Conservation (phyloP, 768 basidiomycete genomes). For the Boletus sp. region DNA sequence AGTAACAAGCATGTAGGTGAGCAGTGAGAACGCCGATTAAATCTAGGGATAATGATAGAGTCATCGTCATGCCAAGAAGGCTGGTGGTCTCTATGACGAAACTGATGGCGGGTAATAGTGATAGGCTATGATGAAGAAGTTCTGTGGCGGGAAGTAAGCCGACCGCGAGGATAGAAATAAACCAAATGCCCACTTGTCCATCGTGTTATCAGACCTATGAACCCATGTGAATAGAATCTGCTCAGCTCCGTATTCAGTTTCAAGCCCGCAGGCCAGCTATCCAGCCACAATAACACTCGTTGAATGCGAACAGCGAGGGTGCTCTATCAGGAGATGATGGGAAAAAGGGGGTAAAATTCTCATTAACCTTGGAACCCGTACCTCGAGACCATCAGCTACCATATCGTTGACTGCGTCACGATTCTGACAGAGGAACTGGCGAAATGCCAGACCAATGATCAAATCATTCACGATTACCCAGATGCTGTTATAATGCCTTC, state of each 20-base stretch:
- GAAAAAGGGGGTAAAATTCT: background rate
- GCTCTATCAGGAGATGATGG: slow-evolving; percentile 12
- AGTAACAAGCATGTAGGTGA: slow-evolving; percentile 71
- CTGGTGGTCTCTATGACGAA: slow-evolving; percentile 36
- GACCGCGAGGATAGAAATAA: background rate
- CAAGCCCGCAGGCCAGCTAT: slow-evolving; percentile 93
- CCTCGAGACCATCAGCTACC: slow-evolving; percentile 40
- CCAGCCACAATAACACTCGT: slow-evolving; percentile 71
- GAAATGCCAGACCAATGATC: slow-evolving; percentile 74
- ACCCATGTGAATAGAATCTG: slow-evolving; percentile 70
- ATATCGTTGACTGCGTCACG: slow-evolving; percentile 41
- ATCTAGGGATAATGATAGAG: slow-evolving; percentile 65
- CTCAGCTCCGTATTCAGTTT: slow-evolving; percentile 97
- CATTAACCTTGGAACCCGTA: slow-evolving; percentile 17
- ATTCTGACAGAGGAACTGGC: slow-evolving; percentile 70
- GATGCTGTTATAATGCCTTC: slow-evolving; percentile 84
- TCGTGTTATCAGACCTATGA: slow-evolving; percentile 57
- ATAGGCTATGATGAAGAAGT: slow-evolving; percentile 22
- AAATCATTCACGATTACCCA: slow-evolving; percentile 93
- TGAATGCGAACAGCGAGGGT: slow-evolving; percentile 38
- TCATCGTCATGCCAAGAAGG: slow-evolving; percentile 56
- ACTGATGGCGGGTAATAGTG: slow-evolving; percentile 22
- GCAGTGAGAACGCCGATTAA: slow-evolving; percentile 60
- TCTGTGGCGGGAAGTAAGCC: slow-evolving; percentile 8
- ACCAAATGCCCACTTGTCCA: slow-evolving; percentile 66